Evolutionary conservation across 2,329 filamentous ascomycete species (phyloP).

Genomic region (Sporothrix mexicana): DNA sequence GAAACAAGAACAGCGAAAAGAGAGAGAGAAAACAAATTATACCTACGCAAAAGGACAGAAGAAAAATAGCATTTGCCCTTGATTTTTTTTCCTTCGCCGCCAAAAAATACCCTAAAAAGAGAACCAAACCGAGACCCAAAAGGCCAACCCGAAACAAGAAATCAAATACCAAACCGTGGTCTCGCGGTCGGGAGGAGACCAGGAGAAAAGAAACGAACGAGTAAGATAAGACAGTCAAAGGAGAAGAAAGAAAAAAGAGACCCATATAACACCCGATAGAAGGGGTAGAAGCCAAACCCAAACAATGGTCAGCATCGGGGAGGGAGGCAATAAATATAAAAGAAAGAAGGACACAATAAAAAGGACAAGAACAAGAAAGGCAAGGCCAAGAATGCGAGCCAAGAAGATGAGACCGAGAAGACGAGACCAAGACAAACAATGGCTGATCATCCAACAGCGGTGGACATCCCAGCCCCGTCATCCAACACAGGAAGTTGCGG

Average conservation of each 20-base stretch:
- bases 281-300: slow-evolving; percentile 14
- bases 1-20: background rate
- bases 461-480: background rate
- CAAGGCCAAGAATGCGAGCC: no score
- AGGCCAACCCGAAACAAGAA: slow-evolving; percentile 11
- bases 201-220: slow-evolving; percentile 22
- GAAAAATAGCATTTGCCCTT: slow-evolving; percentile 30
- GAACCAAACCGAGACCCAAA: slow-evolving; percentile 33
- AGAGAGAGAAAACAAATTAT: slow-evolving; percentile 31
- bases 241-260: background rate
- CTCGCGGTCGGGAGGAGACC: slow-evolving; percentile 13
- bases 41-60: slow-evolving; percentile 27
- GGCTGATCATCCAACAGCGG: no score
- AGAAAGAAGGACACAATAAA: background rate
- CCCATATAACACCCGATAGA: background rate
- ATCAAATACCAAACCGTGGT: slow-evolving; percentile 26
- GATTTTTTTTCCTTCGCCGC: slow-evolving; percentile 36
- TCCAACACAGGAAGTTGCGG: slow-evolving; percentile 5
- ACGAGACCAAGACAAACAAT: no score
- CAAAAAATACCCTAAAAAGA: slow-evolving; percentile 27
- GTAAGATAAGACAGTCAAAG: background rate
- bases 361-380: no score
- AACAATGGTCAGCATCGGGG: background rate
- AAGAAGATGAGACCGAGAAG: no score
- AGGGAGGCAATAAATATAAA: background rate